phyloP scores from a whole-genome alignment of 345 rosid species.

The Aurinia saxatilis region DNA sequence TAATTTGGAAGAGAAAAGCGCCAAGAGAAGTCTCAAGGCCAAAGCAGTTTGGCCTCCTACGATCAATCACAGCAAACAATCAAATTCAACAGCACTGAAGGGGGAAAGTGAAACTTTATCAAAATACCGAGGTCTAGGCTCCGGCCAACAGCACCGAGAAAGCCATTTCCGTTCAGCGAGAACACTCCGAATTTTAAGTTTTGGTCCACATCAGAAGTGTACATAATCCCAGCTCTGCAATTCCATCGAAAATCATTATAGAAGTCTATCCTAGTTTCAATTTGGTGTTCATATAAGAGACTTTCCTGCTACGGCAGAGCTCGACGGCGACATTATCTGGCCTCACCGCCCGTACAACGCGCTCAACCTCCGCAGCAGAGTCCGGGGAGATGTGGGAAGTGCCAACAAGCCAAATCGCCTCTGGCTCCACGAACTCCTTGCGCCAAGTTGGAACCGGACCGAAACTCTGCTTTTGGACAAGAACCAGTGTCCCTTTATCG shows the following conservation, averaged over 20 bases:
- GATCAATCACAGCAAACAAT: background rate
- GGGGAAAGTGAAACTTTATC: background rate
- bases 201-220: slow-evolving; percentile 40
- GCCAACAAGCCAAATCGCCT: slow-evolving; percentile 71
- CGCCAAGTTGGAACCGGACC: slow-evolving; percentile 84
- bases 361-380: slow-evolving; percentile 60
- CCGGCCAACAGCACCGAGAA: slow-evolving; percentile 77
- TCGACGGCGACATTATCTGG: slow-evolving; percentile 92
- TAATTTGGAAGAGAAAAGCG: slow-evolving; percentile 72
- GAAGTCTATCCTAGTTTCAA: too few species aligned
- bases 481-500: slow-evolving; percentile 45
- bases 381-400: slow-evolving; percentile 54
- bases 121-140: slow-evolving; percentile 72
- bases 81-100: background rate
- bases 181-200: slow-evolving; percentile 47
- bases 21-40: slow-evolving; percentile 75
- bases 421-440: slow-evolving; percentile 66
- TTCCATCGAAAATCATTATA: too few species aligned
- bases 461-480: slow-evolving; percentile 52
- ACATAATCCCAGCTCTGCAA: slow-evolving; percentile 97
- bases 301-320: slow-evolving; percentile 92
- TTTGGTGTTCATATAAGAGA: too few species aligned
- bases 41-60: slow-evolving; percentile 89
- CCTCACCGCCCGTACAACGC: slow-evolving; percentile 52
- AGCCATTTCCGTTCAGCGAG: slow-evolving; percentile 73